Evolutionary conservation across 257 asterid species (phyloP).

Genomic region (Salvia rosmarinus): DNA sequence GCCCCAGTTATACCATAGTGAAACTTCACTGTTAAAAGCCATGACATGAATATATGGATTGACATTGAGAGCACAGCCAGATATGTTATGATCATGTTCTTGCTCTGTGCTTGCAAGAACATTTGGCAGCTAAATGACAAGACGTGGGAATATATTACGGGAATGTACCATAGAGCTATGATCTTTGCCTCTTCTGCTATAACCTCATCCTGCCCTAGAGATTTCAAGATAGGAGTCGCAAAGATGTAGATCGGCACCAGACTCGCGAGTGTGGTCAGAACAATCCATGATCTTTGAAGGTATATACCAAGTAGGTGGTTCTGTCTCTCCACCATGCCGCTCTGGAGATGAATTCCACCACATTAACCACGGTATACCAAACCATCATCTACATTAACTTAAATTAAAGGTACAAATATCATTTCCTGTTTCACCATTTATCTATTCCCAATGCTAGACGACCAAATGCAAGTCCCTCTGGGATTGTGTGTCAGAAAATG

Average conservation of each 20-base stretch:
- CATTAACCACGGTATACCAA: too few species aligned
- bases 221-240: constrained; percentile 51
- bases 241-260: constrained; percentile 40
- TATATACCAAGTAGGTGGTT: not conserved
- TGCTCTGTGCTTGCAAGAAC: constrained; percentile 75
- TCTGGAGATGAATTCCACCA: too few species aligned
- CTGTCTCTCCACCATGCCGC: constrained; percentile 5
- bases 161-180: constrained; percentile 57
- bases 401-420: too few species aligned
- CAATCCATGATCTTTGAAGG: constrained; percentile 1
- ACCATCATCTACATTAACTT: too few species aligned
- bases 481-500: too few species aligned
- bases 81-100: constrained; percentile 60
- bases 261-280: constrained; percentile 26
- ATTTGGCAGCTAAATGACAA: constrained; percentile 60
- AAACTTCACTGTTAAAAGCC: constrained; percentile 56
- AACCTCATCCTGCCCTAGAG: constrained; percentile 55
- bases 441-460: too few species aligned
- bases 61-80: constrained; percentile 48
- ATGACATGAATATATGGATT: constrained; percentile 54
- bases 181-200: constrained; percentile 49
- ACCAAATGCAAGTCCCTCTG: too few species aligned
- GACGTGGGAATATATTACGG: constrained; percentile 44
- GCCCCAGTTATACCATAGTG: constrained; percentile 56
- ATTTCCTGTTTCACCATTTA: too few species aligned